Percentiles rank a stretch among this genome's conserved stretches.
Conservation (phyloP, 2,329 filamentous ascomycete genomes). For the Aspergillus terreus region DNA sequence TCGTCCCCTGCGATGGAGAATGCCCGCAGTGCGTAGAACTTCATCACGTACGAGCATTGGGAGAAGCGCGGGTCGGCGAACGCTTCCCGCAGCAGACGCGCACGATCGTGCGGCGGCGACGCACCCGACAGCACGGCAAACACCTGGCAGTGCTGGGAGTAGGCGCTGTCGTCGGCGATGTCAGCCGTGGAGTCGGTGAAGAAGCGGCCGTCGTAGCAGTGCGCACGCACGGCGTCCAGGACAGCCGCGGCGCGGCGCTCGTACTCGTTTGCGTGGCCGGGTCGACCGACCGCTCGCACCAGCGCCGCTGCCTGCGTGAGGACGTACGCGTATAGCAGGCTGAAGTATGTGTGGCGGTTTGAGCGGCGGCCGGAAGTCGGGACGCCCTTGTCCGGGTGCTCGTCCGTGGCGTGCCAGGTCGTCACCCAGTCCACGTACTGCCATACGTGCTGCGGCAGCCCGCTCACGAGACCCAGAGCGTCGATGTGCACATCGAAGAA, state of each 20-base stretch:
- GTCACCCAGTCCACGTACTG: slow-evolving; percentile 35
- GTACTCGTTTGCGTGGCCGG: slow-evolving; percentile 28
- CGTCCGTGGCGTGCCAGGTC: slow-evolving; percentile 26
- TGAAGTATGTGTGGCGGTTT: slow-evolving; percentile 41
- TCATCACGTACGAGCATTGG: slow-evolving; percentile 38
- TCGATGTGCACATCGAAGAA: slow-evolving; percentile 22
- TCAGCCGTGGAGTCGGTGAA: slow-evolving; percentile 33
- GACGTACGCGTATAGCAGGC: slow-evolving; percentile 37
- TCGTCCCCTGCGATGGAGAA: slow-evolving; percentile 30
- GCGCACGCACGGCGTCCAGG: slow-evolving; percentile 16
- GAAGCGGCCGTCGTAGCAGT: slow-evolving; percentile 29
- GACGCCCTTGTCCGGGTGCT: slow-evolving; percentile 37
- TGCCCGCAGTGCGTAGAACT: slow-evolving; percentile 40
- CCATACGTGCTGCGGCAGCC: slow-evolving; percentile 25
- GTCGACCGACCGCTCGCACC: slow-evolving; percentile 28
- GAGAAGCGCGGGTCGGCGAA: slow-evolving; percentile 28
- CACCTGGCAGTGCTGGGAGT: slow-evolving; percentile 30
- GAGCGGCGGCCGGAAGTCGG: slow-evolving; percentile 35
- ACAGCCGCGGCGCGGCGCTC: slow-evolving; percentile 16
- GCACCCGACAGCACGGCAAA: slow-evolving; percentile 28
- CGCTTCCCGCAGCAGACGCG: slow-evolving; percentile 23
- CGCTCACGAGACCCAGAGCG: slow-evolving; percentile 18
- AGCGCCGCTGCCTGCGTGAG: slow-evolving; percentile 33
- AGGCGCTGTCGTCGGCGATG: slow-evolving; percentile 15
- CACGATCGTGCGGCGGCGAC: slow-evolving; percentile 5